Base-by-base conservation (phyloP, 257 asterid species). In the Verbena officinalis region DNA sequence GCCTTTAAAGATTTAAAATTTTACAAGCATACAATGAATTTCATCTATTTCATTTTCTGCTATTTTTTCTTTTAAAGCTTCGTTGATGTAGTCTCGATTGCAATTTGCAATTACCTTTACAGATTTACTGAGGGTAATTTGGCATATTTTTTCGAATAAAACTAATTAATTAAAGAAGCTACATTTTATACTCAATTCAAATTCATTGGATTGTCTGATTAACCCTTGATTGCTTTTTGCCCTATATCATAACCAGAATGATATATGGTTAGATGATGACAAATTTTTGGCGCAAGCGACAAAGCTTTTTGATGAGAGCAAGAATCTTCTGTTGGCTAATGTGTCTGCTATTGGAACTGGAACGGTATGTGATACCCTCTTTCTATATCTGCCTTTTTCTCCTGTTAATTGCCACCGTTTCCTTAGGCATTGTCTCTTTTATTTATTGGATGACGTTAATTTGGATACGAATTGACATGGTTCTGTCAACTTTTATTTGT, bases 221-320 rank as follows among this genome's bases (percentile, higher is more conserved):
- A 30, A 38, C 50, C 0, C 21, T 23, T 23, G 27, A 53, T 69
- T 70, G 36, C 34, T 50, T 49, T 9, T 16, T 38, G 31, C 53
- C 45, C 15, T 56, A 17, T 72, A 59, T 50, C 51, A 9, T 59
- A 7, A 73, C n/a, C 86, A 92, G 97, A 82, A 75, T 68, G 89
- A 79, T 51, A 68, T 92, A 45, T 76, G 65, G 38, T 30, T 80
- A 76, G 90, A 77, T 15, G 89, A 77, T 11, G 84, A 69, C 62
- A 58, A 70, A 65, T 60, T 79, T 56, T 57, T 78, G 74, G 72
- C 57, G 21, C 81, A 82, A 78, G 91, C 91, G 2, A 74, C 73
- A 9, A 83, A 84, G 78, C 78, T 92, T 48, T 86, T 89, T 55
- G 82, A 69, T 5, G 91, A 87, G 65, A 85, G 86, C 80, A 87